Evolutionary conservation across 2,329 filamentous ascomycete genomes (phyloP).

Genomic region (Trichoderma sp.): DNA sequence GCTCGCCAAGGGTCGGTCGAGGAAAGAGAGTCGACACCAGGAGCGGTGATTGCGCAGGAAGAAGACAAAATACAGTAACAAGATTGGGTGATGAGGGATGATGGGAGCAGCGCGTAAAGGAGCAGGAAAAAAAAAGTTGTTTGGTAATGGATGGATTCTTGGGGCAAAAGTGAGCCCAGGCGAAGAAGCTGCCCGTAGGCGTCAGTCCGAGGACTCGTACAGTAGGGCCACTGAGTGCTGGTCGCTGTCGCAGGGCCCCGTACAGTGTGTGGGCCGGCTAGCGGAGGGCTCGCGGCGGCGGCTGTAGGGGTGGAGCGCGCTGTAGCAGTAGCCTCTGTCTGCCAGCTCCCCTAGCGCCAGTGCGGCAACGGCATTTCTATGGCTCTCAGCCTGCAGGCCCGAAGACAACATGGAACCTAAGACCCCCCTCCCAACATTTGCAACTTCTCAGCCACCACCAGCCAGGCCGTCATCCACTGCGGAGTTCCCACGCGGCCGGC

Average conservation of each 20-base stretch:
- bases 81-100: constrained; percentile 11
- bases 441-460: constrained; percentile 8
- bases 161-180: constrained; percentile 16
- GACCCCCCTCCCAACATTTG: neutral
- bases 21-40: neutral
- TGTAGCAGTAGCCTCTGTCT: neutral
- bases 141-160: constrained; percentile 18
- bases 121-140: constrained; percentile 4
- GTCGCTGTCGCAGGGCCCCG: constrained; percentile 12
- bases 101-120: neutral
- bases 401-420: neutral
- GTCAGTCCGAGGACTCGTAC: neutral
- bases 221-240: neutral
- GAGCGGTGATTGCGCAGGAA: constrained; percentile 9
- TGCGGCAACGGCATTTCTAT: constrained; percentile 1
- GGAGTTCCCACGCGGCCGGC: neutral
- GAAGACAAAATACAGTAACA: neutral
- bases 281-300: constrained; percentile 15
- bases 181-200: constrained; percentile 16
- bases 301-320: constrained; percentile 9
- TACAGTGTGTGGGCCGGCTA: constrained; percentile 16
- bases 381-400: neutral
- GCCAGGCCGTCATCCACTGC: constrained; percentile 10
- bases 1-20: constrained; percentile 18
- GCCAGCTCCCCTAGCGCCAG: constrained; percentile 15